These are phyloP conservation scores for Solanum arcanum DNA, from an alignment of 257 asterid species.

Conservation along the genomic window DNA sequence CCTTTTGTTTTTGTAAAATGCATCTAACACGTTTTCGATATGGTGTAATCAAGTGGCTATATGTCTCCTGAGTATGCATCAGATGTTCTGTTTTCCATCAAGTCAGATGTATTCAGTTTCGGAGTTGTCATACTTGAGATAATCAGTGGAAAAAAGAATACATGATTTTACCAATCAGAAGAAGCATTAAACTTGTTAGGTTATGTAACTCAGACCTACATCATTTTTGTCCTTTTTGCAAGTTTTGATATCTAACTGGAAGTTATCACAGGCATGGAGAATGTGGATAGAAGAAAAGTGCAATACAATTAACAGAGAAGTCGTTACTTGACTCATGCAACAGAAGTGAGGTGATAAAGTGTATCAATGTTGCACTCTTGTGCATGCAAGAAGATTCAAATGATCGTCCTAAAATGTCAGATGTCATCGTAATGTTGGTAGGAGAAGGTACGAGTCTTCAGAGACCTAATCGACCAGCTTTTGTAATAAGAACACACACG, in stretches of 20 bases:
- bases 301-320: not conserved
- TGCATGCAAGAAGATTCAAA: constrained; percentile 14
- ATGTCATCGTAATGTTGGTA: constrained; percentile 8
- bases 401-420: constrained; percentile 15
- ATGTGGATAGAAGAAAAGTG: constrained; percentile 9
- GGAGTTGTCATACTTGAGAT: constrained; percentile 14
- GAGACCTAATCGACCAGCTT: constrained; percentile 8
- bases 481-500: not conserved
- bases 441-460: constrained; percentile 1
- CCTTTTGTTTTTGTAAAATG: not conserved
- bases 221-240: not conserved
- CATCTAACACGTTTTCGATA: not conserved
- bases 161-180: constrained; percentile 1
- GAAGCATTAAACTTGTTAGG: constrained; percentile 11
- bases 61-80: constrained; percentile 15
- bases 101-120: constrained; percentile 16
- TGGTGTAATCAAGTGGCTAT: constrained; percentile 1
- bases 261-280: constrained; percentile 4
- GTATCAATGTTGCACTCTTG: constrained; percentile 12
- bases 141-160: constrained; percentile 7
- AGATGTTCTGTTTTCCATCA: constrained; percentile 4
- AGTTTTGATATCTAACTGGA: not conserved
- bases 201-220: not conserved
- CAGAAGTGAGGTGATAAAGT: not conserved
- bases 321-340: not conserved